A percentile compares a stretch with the other conserved stretches of the same genome.
phyloP scores from a whole-genome alignment of 192 early-diverging fungal species.

The Entophlyctis luteolus region DNA sequence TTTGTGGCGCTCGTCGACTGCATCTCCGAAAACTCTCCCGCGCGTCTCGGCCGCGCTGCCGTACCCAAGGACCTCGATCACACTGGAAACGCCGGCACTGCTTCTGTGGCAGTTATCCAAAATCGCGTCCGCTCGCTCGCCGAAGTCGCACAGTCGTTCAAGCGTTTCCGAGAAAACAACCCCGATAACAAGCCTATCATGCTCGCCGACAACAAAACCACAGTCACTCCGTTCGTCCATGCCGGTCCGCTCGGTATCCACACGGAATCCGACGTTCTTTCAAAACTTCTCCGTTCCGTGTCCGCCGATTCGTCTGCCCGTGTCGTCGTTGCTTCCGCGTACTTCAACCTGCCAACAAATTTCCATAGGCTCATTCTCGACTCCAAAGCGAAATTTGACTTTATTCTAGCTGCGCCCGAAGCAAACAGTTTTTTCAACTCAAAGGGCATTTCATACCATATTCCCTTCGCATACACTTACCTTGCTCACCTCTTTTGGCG shows the following conservation, averaged over 20 bases:
- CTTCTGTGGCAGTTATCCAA: neutral
- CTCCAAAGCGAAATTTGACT: conserved; percentile 57
- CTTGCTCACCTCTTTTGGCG: conserved; percentile 70
- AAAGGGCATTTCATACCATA: conserved; percentile 75
- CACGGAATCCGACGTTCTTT: conserved; percentile 71
- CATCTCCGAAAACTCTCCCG: neutral
- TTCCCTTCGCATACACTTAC: conserved; percentile 88
- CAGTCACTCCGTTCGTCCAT: conserved; percentile 77
- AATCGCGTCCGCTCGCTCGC: neutral
- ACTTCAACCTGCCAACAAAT: conserved; percentile 82
- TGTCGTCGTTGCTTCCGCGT: conserved; percentile 74
- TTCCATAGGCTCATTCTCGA: conserved; percentile 48
- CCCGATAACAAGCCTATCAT: neutral
- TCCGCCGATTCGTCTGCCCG: conserved; percentile 21
- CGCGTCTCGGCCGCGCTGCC: conserved; percentile 2
- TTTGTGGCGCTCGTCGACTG: conserved; percentile 12
- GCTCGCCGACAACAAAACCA: conserved; percentile 12
- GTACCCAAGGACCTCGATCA: neutral
- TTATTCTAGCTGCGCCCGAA: conserved; percentile 84
- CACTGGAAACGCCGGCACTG: neutral
- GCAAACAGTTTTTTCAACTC: conserved; percentile 92
- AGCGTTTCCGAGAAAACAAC: neutral
- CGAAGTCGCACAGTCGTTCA: neutral
- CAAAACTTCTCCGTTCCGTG: conserved; percentile 65
- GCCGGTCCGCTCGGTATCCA: conserved; percentile 74